These are phyloP conservation scores for Erodium trifolium DNA, from an alignment of 441 rosid species.

Conservation along the genomic window DNA sequence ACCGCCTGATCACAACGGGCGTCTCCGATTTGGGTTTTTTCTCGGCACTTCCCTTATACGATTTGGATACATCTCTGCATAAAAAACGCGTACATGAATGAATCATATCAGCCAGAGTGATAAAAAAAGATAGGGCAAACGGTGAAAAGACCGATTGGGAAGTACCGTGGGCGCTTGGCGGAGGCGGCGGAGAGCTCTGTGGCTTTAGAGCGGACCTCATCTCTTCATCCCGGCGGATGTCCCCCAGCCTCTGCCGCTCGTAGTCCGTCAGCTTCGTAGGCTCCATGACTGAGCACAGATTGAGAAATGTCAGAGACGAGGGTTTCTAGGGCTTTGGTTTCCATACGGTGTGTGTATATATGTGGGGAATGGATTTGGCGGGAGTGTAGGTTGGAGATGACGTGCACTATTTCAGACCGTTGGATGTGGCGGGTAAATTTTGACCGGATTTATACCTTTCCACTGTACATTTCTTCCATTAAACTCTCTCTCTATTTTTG, in stretches of 20 bases:
- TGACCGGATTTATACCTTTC: too few species aligned
- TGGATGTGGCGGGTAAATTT: slow-evolving; percentile 3
- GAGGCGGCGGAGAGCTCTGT: slow-evolving; percentile 42
- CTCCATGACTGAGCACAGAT: slow-evolving; percentile 39
- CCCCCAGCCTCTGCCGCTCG: slow-evolving; percentile 62
- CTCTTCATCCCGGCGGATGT: slow-evolving; percentile 62
- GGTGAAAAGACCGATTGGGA: slow-evolving; percentile 1
- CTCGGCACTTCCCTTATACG: slow-evolving; percentile 23
- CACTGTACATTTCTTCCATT: too few species aligned
- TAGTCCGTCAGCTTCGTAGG: slow-evolving; percentile 49
- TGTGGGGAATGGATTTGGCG: not conserved
- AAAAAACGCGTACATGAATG: not conserved
- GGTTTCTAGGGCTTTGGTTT: slow-evolving; percentile 1
- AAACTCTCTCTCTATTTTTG: too few species aligned
- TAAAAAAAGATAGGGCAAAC: not conserved
- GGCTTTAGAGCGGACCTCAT: slow-evolving; percentile 47
- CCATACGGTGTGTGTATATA: not conserved
- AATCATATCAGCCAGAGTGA: not conserved
- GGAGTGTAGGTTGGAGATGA: not conserved
- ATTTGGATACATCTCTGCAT: slow-evolving; percentile 36
- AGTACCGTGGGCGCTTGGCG: slow-evolving; percentile 46
- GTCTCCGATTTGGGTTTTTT: slow-evolving; percentile 35
- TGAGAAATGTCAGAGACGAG: not conserved
- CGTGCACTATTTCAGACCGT: not conserved
- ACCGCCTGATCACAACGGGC: slow-evolving; percentile 51